phyloP scores from a whole-genome alignment of 768 basidiomycete species.

The Hydnum rufescens region DNA sequence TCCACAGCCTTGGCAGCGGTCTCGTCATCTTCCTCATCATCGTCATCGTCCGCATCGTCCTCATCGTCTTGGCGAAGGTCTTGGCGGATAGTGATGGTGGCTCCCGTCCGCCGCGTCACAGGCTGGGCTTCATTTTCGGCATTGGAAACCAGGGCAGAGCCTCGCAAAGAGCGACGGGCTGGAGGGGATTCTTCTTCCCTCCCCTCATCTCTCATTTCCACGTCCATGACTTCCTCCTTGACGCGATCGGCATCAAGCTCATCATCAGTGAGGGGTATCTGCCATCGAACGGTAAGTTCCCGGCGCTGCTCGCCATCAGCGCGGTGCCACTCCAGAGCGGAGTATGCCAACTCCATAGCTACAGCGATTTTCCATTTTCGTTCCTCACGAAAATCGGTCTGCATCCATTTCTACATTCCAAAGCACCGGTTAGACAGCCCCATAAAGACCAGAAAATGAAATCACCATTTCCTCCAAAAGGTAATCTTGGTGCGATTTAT shows the following conservation, averaged over 20 bases:
- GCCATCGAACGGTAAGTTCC: constrained; percentile 27
- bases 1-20: constrained; percentile 12
- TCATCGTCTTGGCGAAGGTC: neutral
- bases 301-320: constrained; percentile 46
- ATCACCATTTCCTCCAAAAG: constrained; percentile 89
- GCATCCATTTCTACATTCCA: constrained; percentile 86
- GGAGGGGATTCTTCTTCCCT: neutral
- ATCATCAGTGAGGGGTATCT: constrained; percentile 8
- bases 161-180: neutral
- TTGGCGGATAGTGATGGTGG: neutral
- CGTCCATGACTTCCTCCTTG: constrained; percentile 2
- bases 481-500: constrained; percentile 88
- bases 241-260: neutral
- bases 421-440: neutral
- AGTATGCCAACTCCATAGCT: constrained; percentile 63
- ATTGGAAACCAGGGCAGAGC: no score
- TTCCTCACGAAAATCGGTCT: constrained; percentile 87
- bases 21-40: constrained; percentile 26
- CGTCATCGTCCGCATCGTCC: constrained; percentile 21
- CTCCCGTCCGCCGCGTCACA: neutral
- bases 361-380: constrained; percentile 75
- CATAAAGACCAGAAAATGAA: constrained; percentile 6
- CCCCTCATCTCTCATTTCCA: neutral
- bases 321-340: constrained; percentile 76
- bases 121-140: constrained; percentile 1